These are phyloP conservation scores for Chloranthus sessilifolius DNA, from an alignment of 164 flowering plant genomes.

Conservation along the genomic window DNA sequence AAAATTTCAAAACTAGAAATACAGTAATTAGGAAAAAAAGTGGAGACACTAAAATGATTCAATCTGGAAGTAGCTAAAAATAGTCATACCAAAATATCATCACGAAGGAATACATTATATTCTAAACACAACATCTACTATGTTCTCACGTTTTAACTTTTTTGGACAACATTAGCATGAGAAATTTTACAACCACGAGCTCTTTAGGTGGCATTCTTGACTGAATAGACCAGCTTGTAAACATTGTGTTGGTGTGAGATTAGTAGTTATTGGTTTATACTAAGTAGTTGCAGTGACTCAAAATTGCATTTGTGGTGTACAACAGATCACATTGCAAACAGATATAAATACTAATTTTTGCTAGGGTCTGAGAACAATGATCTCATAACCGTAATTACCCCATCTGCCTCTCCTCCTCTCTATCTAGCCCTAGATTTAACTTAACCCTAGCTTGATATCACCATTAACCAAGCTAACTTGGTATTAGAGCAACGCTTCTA, in stretches of 20 bases:
- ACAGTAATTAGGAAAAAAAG: constrained; percentile 1
- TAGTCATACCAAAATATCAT: not conserved
- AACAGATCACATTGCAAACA: too few relatives aligned
- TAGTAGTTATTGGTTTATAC: too few relatives aligned
- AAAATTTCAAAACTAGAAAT: not conserved
- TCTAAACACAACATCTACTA: not conserved
- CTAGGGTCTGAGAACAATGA: too few relatives aligned
- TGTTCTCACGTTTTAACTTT: not conserved
- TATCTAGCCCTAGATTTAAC: too few relatives aligned
- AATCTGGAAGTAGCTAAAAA: not conserved
- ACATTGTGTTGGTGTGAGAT: not conserved
- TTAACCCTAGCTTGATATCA: too few relatives aligned
- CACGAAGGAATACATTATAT: not conserved
- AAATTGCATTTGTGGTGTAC: too few relatives aligned
- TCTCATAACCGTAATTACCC: too few relatives aligned
- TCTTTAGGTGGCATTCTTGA: not conserved
- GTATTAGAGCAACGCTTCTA: too few relatives aligned
- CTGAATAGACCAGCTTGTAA: not conserved
- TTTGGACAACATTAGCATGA: not conserved
- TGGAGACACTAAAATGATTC: not conserved
- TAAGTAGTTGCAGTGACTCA: too few relatives aligned
- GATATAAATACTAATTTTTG: too few relatives aligned
- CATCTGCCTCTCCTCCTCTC: too few relatives aligned
- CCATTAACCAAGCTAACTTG: too few relatives aligned
- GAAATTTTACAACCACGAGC: not conserved